A percentile compares a stretch with the other conserved stretches of the same genome.
Evolutionary conservation across 1,284 basidiomycete species (phyloP).

Genomic region (Tilletia caries): DNA sequence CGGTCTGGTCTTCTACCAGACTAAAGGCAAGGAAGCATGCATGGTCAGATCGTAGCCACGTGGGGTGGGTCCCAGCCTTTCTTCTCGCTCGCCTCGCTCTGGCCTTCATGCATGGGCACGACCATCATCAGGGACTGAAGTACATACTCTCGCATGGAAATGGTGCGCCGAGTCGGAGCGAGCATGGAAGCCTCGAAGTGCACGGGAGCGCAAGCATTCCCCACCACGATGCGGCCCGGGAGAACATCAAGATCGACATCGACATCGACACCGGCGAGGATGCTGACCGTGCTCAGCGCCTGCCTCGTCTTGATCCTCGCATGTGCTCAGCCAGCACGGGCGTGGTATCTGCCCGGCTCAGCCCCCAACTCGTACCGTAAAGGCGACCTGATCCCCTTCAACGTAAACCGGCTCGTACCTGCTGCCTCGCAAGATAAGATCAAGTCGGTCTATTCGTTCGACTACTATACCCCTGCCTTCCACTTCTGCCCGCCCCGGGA

Average conservation of each 20-base stretch:
- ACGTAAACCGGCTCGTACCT: slow-evolving; percentile 52
- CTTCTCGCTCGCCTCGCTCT: no score
- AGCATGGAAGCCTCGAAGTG: no score
- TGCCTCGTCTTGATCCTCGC: slow-evolving; percentile 14
- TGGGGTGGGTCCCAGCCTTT: no score
- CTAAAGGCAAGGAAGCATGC: no score
- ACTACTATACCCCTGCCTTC: slow-evolving; percentile 81
- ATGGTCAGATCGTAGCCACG: no score
- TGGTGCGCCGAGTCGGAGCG: no score
- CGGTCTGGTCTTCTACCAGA: no score
- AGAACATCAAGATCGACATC: not conserved
- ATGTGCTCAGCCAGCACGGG: slow-evolving; percentile 20
- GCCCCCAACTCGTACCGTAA: slow-evolving; percentile 51
- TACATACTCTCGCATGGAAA: no score
- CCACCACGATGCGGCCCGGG: not conserved
- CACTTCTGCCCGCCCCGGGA: slow-evolving; percentile 79
- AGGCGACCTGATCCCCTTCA: slow-evolving; percentile 53
- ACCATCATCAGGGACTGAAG: no score
- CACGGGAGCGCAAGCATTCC: no score
- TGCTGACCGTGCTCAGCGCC: slow-evolving; percentile 5
- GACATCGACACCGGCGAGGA: no score
- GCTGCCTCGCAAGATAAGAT: slow-evolving; percentile 43
- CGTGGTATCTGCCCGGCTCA: slow-evolving; percentile 55
- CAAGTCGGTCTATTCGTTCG: slow-evolving; percentile 54
- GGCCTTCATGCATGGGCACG: no score